Evolutionary conservation across 805 yeast species (phyloP).

Genomic region (Sugiyamaella valdiviana): DNA sequence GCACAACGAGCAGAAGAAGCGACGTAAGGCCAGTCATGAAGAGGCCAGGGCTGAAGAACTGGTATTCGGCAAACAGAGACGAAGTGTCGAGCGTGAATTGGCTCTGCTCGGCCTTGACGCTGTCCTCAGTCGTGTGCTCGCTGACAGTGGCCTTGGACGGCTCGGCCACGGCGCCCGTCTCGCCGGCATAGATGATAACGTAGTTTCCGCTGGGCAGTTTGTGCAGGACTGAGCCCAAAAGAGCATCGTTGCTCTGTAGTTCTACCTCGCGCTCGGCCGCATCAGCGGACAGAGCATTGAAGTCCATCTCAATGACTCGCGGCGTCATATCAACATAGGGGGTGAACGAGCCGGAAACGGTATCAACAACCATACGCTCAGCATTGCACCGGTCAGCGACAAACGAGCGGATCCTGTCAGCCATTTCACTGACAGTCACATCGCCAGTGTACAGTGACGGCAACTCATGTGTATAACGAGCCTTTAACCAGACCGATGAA

Average conservation of each 20-base stretch:
- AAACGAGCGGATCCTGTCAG: constrained; percentile 25
- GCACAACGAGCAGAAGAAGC: constrained; percentile 48
- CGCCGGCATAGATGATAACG: constrained; percentile 29
- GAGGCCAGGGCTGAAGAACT: constrained; percentile 74
- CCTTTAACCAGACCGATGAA: neutral
- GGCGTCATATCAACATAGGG: constrained; percentile 59
- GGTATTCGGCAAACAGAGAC: constrained; percentile 54
- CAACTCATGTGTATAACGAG: neutral
- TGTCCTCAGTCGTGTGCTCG: constrained; percentile 12
- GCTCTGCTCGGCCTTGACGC: constrained; percentile 1
- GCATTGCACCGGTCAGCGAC: constrained; percentile 50
- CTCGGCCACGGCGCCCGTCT: constrained; percentile 2
- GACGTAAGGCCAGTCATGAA: constrained; percentile 70
- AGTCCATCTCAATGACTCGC: constrained; percentile 55
- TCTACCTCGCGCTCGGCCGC: constrained; percentile 5
- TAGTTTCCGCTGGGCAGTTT: constrained; percentile 31
- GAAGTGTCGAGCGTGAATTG: constrained; percentile 1
- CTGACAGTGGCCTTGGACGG: constrained; percentile 6
- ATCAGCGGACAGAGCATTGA: constrained; percentile 42
- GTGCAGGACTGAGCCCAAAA: constrained; percentile 27
- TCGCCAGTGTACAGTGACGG: neutral
- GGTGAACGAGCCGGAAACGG: constrained; percentile 39
- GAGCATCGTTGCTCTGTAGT: constrained; percentile 20
- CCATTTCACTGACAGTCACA: constrained; percentile 31
- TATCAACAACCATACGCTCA: constrained; percentile 36